Base-by-base conservation (phyloP, 331 rosid genomes). In the Prunus yedoensis region DNA sequence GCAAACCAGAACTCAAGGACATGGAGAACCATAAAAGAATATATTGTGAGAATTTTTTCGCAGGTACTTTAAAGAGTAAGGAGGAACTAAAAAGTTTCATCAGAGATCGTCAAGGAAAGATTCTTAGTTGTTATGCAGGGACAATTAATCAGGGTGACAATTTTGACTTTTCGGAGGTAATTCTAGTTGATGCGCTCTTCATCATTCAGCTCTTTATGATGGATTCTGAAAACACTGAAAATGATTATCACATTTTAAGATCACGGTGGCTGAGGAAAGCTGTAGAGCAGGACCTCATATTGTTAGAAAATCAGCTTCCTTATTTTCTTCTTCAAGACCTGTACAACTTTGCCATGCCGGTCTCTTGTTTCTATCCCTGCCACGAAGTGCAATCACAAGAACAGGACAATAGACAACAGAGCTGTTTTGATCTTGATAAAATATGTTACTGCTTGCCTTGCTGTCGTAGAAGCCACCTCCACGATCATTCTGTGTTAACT, bases 301-400 rank as follows among this genome's bases (percentile, higher is more conserved):
- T 75, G 49, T 67, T 75, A 5, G 80, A 80, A 63, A 80, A 70
- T 54, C 76, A 80, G 65, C 76, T 80, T 41, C 79, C 79, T 1
- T 74, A 57, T 54, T 67, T 52, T 30, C 45, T 62, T 4, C 59
- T 80, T 51, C 27, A 70, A 17, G 7, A 49, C 12, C 17, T 78
- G 23, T 78, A 47, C 41, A 35, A 76, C 1, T n/a, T 13, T 4
- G 32, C 47, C 1, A 14, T 13, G 17, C 38, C 38, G 1, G 35
- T 8, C 65, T 25, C 38, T 50, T 15, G 35, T 59, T 23, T 28
- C 10, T 3, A 6, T 25, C 41, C 30, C 54, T 1, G 12, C 2
- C 2, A 5, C 14, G 17, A 60, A 14, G n/a, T 2, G 41, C 8
- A 28, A 4, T 2, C 11, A 59, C 65, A 59, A 30, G 65, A 59